These are phyloP conservation scores for Castanospermum australe DNA, from an alignment of 306 rosid species.

Conservation along the genomic window DNA sequence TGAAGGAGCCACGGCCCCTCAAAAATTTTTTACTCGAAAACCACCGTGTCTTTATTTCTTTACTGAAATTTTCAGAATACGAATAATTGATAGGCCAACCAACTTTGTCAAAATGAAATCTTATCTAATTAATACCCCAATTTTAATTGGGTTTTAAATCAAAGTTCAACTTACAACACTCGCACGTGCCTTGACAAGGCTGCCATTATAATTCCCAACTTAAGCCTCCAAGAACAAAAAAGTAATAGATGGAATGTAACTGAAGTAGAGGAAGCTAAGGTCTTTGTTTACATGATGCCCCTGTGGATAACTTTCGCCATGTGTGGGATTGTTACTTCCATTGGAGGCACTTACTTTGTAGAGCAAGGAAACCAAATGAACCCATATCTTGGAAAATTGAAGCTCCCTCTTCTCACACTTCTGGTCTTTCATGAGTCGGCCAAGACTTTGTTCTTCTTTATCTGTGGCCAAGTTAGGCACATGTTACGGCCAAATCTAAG, in stretches of 20 bases:
- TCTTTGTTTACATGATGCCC: constrained; percentile 1
- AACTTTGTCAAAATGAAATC: no score
- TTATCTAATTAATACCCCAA: no score
- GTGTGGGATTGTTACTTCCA: constrained; percentile 33
- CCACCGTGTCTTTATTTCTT: no score
- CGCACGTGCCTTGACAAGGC: constrained; percentile 42
- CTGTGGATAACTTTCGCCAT: constrained; percentile 12
- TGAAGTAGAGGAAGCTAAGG: constrained; percentile 37
- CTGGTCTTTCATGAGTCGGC: constrained; percentile 6
- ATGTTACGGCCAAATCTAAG: neutral
- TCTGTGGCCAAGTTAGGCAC: neutral
- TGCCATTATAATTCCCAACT: neutral
- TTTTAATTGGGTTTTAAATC: no score
- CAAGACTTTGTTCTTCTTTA: neutral
- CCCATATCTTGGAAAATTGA: constrained; percentile 23
- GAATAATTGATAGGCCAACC: no score
- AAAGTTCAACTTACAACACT: neutral
- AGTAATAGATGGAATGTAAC: constrained; percentile 24
- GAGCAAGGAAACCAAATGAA: constrained; percentile 39
- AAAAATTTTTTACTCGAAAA: no score
- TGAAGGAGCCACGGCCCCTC: no score
- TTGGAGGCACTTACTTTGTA: constrained; percentile 39
- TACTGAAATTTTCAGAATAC: no score
- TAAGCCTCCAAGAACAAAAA: neutral
- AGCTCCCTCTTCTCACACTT: constrained; percentile 17